Conservation (phyloP, 441 rosid species). For the Erodium moschatum region DNA sequence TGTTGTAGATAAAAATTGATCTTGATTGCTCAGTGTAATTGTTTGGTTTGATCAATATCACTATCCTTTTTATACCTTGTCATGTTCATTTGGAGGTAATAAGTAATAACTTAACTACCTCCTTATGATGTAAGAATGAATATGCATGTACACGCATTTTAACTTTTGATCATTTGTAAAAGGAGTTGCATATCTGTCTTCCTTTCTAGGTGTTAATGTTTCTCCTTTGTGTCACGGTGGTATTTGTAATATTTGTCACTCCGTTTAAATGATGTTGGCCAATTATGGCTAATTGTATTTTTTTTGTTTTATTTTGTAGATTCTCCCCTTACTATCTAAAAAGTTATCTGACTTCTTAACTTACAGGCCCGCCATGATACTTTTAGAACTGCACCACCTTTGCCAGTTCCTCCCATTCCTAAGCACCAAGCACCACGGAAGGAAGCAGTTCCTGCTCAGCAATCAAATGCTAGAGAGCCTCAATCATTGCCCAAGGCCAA, state of each 20-base stretch:
- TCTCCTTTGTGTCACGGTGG: background rate
- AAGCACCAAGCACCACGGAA: slow-evolving; percentile 48
- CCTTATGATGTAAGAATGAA: background rate
- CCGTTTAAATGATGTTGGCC: background rate
- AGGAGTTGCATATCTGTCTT: background rate
- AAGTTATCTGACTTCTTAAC: slow-evolving; percentile 9
- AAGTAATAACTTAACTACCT: background rate
- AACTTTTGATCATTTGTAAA: background rate
- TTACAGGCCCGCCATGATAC: slow-evolving; percentile 67
- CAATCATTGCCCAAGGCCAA: slow-evolving; percentile 34
- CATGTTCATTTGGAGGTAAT: background rate
- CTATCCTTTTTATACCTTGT: too few species aligned
- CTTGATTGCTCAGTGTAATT: background rate
- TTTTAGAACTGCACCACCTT: slow-evolving; percentile 38
- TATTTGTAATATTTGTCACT: background rate
- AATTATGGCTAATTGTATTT: background rate
- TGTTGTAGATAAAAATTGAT: too few species aligned
- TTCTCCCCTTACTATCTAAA: background rate
- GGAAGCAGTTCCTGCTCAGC: slow-evolving; percentile 39
- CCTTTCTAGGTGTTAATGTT: background rate
- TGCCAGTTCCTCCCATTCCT: slow-evolving; percentile 48
- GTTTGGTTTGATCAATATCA: background rate
- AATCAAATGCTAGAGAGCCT: slow-evolving; percentile 37
- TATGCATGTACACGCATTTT: background rate
- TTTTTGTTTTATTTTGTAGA: background rate